phyloP scores from a whole-genome alignment of 2,329 filamentous ascomycete species.

The Pseudogymnoascus sp. region DNA sequence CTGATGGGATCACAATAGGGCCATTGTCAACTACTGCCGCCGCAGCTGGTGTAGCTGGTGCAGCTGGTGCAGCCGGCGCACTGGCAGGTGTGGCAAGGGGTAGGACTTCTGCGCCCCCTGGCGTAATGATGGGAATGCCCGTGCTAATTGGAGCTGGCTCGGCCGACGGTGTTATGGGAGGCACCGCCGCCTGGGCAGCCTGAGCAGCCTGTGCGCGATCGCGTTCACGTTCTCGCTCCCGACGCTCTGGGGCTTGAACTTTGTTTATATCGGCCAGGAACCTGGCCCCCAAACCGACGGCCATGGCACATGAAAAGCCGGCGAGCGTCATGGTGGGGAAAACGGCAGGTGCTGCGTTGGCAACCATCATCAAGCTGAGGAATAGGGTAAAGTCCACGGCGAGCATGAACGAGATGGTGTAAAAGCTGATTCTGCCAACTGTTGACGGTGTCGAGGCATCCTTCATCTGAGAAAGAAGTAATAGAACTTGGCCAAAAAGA shows the following conservation, averaged over 20 bases:
- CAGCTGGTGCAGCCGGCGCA: background rate
- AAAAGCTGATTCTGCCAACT: constrained; percentile 57
- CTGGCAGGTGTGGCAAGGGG: constrained; percentile 9
- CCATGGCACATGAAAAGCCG: constrained; percentile 45
- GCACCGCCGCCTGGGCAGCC: constrained; percentile 19
- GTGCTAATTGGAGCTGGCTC: constrained; percentile 9
- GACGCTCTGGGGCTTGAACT: constrained; percentile 50
- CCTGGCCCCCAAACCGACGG: constrained; percentile 48
- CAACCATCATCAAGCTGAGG: constrained; percentile 45
- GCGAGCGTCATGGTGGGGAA: constrained; percentile 50
- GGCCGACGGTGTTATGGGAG: constrained; percentile 11
- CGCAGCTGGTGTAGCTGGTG: too few relatives aligned
- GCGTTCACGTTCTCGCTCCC: constrained; percentile 24
- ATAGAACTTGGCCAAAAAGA: constrained; percentile 52
- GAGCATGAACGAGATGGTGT: constrained; percentile 53
- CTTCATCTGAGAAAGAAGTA: constrained; percentile 57
- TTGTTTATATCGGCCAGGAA: constrained; percentile 54
- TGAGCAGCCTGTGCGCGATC: constrained; percentile 20
- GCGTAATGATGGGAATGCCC: constrained; percentile 22
- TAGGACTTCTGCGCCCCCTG: constrained; percentile 18
- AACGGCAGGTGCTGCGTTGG: constrained; percentile 45
- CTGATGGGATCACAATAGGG: constrained; percentile 54
- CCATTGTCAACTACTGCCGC: constrained; percentile 16
- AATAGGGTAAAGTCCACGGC: constrained; percentile 52
- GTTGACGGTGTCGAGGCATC: constrained; percentile 61